These are phyloP conservation scores for Saccharomycopsis sp. DNA, from an alignment of 805 yeast species.

Conservation along the genomic window DNA sequence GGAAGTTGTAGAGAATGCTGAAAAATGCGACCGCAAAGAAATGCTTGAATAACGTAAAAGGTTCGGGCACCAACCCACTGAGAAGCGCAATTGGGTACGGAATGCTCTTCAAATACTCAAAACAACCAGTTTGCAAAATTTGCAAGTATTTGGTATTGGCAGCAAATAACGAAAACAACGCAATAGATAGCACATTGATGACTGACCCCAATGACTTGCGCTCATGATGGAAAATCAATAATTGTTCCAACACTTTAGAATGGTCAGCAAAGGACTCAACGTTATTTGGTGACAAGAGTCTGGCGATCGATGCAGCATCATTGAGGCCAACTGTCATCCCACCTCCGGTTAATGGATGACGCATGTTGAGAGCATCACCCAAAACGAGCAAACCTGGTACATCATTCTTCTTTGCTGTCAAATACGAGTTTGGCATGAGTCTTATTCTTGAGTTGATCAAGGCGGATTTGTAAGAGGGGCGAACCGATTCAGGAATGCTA, in stretches of 20 bases:
- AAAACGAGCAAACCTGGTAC: slow-evolving; percentile 70
- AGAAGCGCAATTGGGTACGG: slow-evolving; percentile 74
- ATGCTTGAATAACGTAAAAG: slow-evolving; percentile 67
- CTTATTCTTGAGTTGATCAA: slow-evolving; percentile 49
- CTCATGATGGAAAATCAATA: slow-evolving; percentile 62
- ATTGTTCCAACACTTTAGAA: slow-evolving; percentile 43
- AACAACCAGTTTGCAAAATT: slow-evolving; percentile 81
- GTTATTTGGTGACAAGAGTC: slow-evolving; percentile 45
- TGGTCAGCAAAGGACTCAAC: slow-evolving; percentile 52
- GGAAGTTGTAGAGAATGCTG: slow-evolving; percentile 61
- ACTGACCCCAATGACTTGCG: slow-evolving; percentile 78
- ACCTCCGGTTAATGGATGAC: slow-evolving; percentile 98
- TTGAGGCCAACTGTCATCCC: slow-evolving; percentile 97
- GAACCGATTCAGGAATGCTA: slow-evolving; percentile 51
- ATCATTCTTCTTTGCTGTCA: slow-evolving; percentile 66
- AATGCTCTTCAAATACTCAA: slow-evolving; percentile 72
- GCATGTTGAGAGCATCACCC: slow-evolving; percentile 94
- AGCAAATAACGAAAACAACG: slow-evolving; percentile 82
- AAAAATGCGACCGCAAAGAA: slow-evolving; percentile 88
- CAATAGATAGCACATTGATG: slow-evolving; percentile 82
- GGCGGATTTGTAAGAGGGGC: slow-evolving; percentile 64
- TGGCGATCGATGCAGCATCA: slow-evolving; percentile 66
- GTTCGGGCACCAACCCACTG: slow-evolving; percentile 72
- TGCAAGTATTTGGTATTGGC: slow-evolving; percentile 62
- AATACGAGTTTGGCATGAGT: slow-evolving; percentile 89